Evolutionary conservation across 2,329 filamentous ascomycete genomes (phyloP).

Genomic region (Colletotrichum australisinense): DNA sequence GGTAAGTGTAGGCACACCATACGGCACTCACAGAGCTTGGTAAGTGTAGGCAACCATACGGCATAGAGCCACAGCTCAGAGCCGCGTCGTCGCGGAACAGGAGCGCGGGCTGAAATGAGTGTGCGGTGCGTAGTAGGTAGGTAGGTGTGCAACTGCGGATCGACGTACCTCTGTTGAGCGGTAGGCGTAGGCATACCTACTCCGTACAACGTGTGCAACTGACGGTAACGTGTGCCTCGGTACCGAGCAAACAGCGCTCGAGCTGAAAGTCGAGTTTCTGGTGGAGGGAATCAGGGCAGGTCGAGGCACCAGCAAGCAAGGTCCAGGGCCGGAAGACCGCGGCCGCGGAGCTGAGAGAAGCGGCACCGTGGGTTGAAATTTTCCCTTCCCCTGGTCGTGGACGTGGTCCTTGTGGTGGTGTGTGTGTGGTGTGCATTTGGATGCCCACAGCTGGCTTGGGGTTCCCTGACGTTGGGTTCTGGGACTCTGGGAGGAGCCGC

Average conservation of each 20-base stretch:
- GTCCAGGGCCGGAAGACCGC: slow-evolving; percentile 30
- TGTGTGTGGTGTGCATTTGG: neutral
- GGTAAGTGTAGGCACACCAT: slow-evolving; percentile 3
- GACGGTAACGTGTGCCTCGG: slow-evolving; percentile 26
- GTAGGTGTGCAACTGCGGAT: neutral
- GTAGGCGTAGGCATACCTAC: too few species aligned
- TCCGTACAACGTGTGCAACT: neutral
- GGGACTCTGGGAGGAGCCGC: neutral
- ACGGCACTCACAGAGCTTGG: slow-evolving; percentile 1
- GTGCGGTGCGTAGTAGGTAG: neutral
- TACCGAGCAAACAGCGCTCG: slow-evolving; percentile 13
- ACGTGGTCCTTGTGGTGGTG: neutral
- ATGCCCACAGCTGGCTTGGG: neutral
- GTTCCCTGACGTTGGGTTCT: neutral
- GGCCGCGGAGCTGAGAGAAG: slow-evolving; percentile 30
- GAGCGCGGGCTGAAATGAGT: slow-evolving; percentile 21
- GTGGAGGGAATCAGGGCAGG: slow-evolving; percentile 8
- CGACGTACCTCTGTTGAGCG: neutral
- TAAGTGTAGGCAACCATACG: slow-evolving; percentile 1
- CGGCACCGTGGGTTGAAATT: slow-evolving; percentile 7
- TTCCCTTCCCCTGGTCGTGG: neutral
- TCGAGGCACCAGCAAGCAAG: slow-evolving; percentile 6
- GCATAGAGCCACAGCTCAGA: too few species aligned
- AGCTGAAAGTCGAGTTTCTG: neutral
- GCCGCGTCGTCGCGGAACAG: slow-evolving; percentile 28